Evolutionary conservation across 1,284 basidiomycete genomes (phyloP).

Genomic region (Meripilus lineatus): DNA sequence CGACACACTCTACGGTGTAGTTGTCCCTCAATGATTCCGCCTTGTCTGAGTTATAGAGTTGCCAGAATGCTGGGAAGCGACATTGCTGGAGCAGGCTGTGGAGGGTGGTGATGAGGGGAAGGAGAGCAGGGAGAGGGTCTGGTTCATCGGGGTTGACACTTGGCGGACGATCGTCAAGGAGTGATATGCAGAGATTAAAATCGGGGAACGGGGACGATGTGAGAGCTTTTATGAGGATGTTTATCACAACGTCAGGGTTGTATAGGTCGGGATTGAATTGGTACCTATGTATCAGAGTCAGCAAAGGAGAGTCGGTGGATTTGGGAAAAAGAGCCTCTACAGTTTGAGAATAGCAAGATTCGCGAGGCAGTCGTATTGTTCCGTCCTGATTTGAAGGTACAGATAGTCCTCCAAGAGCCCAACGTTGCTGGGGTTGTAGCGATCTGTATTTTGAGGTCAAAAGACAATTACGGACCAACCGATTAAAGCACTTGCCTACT

Average conservation of each 20-base stretch:
- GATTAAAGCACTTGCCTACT: conserved; percentile 59
- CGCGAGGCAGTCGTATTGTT: conserved; percentile 90
- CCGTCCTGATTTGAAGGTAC: conserved; percentile 84
- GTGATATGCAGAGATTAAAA: conserved; percentile 89
- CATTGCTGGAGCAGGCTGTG: conserved; percentile 81
- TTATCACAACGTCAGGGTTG: conserved; percentile 89
- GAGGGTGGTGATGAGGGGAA: conserved; percentile 73
- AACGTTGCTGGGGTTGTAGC: conserved; percentile 94
- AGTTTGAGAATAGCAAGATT: conserved; percentile 88
- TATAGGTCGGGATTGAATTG: conserved; percentile 95
- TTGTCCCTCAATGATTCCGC: conserved; percentile 75
- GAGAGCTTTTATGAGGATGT: conserved; percentile 92
- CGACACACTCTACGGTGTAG: conserved; percentile 76
- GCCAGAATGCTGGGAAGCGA: conserved; percentile 90
- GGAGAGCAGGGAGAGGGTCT: conserved; percentile 69
- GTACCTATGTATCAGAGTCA: conserved; percentile 53
- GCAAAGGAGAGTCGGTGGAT: background rate
- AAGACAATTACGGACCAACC: background rate
- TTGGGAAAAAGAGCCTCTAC: conserved; percentile 33
- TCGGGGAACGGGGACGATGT: conserved; percentile 82
- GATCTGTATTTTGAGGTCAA: conserved; percentile 49
- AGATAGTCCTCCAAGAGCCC: conserved; percentile 93
- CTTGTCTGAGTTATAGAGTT: conserved; percentile 60
- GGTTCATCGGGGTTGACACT: conserved; percentile 69
- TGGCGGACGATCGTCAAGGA: conserved; percentile 73